Evolutionary conservation across 345 rosid species (phyloP), one percentile per base, ranked within the genome.

Genomic region (Salix dunnii): DNA sequence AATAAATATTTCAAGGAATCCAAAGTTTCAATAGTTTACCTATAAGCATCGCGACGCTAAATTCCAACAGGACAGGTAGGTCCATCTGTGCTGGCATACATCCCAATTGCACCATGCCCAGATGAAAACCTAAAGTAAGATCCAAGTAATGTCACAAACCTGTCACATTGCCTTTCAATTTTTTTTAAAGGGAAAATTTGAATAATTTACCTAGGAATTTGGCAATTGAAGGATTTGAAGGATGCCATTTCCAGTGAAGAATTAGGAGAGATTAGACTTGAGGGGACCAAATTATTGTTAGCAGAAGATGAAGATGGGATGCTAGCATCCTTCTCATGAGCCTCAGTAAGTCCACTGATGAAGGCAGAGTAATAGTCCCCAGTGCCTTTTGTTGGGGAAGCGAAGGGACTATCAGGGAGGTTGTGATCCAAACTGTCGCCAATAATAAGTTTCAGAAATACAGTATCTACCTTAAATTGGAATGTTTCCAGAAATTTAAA

Each of bases 1-100:
- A 65, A 7, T 7, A 35, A 35, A 40, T 8, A 11, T 1, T 31
- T 3, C 20, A 71, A 3, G 76, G 76, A 82, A 82, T 82, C 85
- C 79, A 60, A 82, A 23, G 85, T 48, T 61, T 28, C 10, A 40
- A 31, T 49, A 16, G 58, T 62, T 77, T 80, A 85, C 88, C 88
- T 73, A 74, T 46, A 79, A 66, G 76, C 70, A 36, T 11, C 62
- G 76, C 78, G 76, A 80, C 23, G 65, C 83, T 94, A 94, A 78
- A 92, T 91, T 77, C 97, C 98, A 72, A 94, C 92, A 1, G 97
- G 98, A 81, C 93, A 94, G 3, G 94, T 87, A 7, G 97, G 92
- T 25, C 93, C 97, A 12, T 89, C 93, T 2, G 93, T 87, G 78
- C 94, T 91, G 18, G 90, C 80, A 78, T 84, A 84, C 90, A 94